Evolutionary conservation across 441 rosid genomes (phyloP), one percentile per base, ranked within the genome.

Genomic region (Populus hybrid): DNA sequence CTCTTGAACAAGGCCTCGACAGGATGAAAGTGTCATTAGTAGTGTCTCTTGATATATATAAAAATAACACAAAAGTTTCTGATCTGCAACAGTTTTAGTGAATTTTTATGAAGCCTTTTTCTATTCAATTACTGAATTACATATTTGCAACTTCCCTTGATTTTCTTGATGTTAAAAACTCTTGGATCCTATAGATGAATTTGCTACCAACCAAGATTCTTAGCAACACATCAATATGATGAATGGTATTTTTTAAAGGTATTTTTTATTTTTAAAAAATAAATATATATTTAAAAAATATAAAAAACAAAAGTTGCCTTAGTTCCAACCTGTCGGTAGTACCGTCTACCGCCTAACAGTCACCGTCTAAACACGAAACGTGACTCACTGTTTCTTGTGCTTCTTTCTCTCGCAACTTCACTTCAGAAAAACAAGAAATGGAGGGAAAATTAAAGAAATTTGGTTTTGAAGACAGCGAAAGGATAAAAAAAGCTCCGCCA

Each of bases 1-100:
- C 82, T 53, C 92, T 91, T 12, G 88, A 88, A 83, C 92, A 84
- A 63, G 94, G 91, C 42, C 75, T 94, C 42, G 79, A 73, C 42
- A 91, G 98, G 80, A 68, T 94, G 3, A 86, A 89, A 65, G 84
- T 87, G 4, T 29, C 31, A 29, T 29, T 3, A 29, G 31, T 2
- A 29, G 31, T 3, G 31, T 29, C 31, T 29, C 31, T 0, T 29
- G 31, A 29, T 0, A 29, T 29, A 29, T 29, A 29, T 29, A 29
- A 3, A 29, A 29, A 2, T 0, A 29, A 29, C 29, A 28, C 31
- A 29, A 29, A 29, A 29, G 3, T 29, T 29, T 29, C 4, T 29
- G 31, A 29, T 29, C 4, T 29, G 31, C 3, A 29, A 29, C 31
- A 29, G 31, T 29, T 29, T 29, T 29, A 29, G 31, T 29, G 31